Evolutionary conservation across 1,139 yeast genomes (phyloP).

Genomic region (Candida albicans): DNA sequence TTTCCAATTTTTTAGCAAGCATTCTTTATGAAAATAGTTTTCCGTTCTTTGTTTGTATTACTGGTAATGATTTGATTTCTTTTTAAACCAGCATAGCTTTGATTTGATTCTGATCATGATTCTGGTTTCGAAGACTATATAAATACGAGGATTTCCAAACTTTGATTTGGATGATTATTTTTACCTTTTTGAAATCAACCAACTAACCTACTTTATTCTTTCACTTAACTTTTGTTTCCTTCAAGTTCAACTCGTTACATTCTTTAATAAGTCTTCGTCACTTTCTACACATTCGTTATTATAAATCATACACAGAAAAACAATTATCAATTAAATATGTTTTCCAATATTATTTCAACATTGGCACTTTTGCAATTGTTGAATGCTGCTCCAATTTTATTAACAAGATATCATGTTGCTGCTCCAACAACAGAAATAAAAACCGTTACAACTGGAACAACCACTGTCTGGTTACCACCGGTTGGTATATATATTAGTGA

Average conservation of each 20-base stretch:
- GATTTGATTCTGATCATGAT: background rate
- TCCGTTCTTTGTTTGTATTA: background rate
- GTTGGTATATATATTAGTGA: conserved; percentile 64
- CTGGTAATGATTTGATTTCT: background rate
- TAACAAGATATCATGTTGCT: conserved; percentile 69
- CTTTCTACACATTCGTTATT: background rate
- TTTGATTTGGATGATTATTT: background rate
- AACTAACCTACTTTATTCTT: conserved; percentile 3
- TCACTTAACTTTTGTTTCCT: too few relatives aligned
- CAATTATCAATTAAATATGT: conserved; percentile 1
- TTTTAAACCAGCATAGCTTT: background rate
- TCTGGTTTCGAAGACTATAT: background rate
- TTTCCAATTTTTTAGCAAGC: conserved; percentile 1
- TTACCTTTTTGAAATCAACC: background rate
- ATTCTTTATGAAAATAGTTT: too few relatives aligned
- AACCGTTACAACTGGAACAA: conserved; percentile 57
- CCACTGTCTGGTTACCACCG: conserved; percentile 65
- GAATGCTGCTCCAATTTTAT: conserved; percentile 36
- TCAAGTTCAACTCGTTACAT: too few relatives aligned
- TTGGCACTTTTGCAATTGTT: conserved; percentile 24
- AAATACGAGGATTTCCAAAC: background rate
- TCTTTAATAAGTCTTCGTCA: too few relatives aligned
- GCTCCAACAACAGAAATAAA: conserved; percentile 53
- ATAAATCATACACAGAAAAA: background rate
- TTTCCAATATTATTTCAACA: conserved; percentile 7